Conservation (phyloP, 805 yeast species). For the Kodamaea laetipori region DNA sequence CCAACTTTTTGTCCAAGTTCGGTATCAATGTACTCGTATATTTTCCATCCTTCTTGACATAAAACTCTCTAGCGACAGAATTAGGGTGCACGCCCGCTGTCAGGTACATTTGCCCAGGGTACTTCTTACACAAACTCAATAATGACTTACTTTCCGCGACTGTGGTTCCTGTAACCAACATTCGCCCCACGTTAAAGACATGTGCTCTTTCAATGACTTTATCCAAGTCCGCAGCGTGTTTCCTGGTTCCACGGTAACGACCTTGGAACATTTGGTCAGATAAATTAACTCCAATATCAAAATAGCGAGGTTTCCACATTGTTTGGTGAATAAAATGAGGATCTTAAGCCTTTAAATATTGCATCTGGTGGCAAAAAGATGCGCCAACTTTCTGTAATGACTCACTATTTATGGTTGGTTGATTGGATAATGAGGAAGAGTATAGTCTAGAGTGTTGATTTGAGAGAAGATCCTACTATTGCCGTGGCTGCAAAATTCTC, state of each 20-base stretch:
- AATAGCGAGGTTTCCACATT: conserved; percentile 44
- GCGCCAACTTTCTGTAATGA: too few relatives aligned
- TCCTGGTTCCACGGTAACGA: conserved; percentile 60
- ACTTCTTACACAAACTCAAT: conserved; percentile 52
- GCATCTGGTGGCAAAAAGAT: background rate
- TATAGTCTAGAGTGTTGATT: too few relatives aligned
- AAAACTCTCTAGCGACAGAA: conserved; percentile 55
- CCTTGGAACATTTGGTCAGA: conserved; percentile 91
- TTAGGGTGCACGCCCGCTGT: conserved; percentile 98
- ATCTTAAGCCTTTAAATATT: background rate
- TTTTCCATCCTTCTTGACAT: conserved; percentile 20
- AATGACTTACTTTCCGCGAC: conserved; percentile 67
- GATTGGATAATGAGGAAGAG: too few relatives aligned
- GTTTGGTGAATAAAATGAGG: background rate
- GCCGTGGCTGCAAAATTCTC: too few relatives aligned
- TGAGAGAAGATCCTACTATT: too few relatives aligned
- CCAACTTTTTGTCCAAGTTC: conserved; percentile 45
- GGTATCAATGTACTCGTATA: conserved; percentile 36
- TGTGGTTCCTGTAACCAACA: conserved; percentile 84
- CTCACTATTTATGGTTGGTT: too few relatives aligned
- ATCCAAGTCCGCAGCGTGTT: conserved; percentile 67
- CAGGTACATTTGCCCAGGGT: conserved; percentile 44
- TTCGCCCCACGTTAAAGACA: conserved; percentile 60
- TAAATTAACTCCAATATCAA: conserved; percentile 65
- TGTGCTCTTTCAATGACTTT: conserved; percentile 69